These are phyloP conservation scores for Zymoseptoria brevis DNA, from an alignment of 2,329 filamentous ascomycete genomes.

Conservation along the genomic window DNA sequence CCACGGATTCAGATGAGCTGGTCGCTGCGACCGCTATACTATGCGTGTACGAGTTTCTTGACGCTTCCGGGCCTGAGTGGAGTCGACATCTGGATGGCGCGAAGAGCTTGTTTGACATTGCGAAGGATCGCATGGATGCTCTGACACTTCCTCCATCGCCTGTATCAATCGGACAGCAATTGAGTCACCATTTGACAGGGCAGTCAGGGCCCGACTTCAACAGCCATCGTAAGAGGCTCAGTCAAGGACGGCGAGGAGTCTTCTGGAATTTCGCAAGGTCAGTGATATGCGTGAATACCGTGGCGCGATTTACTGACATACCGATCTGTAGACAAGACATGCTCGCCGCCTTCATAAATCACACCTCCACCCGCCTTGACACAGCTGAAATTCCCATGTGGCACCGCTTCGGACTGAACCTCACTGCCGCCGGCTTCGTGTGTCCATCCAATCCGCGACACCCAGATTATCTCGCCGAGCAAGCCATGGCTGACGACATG, in stretches of 20 bases:
- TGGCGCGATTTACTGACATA: background rate
- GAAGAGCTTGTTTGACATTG: constrained; percentile 52
- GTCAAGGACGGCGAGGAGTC: constrained; percentile 49
- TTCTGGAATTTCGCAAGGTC: constrained; percentile 57
- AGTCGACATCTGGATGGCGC: constrained; percentile 57
- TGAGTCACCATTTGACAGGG: constrained; percentile 12
- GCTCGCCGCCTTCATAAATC: constrained; percentile 56
- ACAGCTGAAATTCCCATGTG: constrained; percentile 55
- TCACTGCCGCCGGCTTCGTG: constrained; percentile 48
- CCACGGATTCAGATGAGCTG: constrained; percentile 50
- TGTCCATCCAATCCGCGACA: constrained; percentile 40
- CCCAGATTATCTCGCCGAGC: constrained; percentile 34
- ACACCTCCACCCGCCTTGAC: constrained; percentile 52
- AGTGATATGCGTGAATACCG: background rate
- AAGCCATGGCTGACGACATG: constrained; percentile 53
- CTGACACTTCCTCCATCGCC: constrained; percentile 37
- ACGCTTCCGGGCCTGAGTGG: constrained; percentile 56
- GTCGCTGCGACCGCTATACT: constrained; percentile 59
- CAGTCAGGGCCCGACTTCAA: constrained; percentile 2
- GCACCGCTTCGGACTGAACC: constrained; percentile 54
- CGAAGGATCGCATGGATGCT: constrained; percentile 43
- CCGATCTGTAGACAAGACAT: constrained; percentile 48
- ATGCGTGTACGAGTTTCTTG: constrained; percentile 61
- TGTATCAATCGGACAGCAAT: constrained; percentile 19
- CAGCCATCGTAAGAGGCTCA: constrained; percentile 31